Conservation (phyloP, 257 asterid genomes). For the Paulownia fortunei region DNA sequence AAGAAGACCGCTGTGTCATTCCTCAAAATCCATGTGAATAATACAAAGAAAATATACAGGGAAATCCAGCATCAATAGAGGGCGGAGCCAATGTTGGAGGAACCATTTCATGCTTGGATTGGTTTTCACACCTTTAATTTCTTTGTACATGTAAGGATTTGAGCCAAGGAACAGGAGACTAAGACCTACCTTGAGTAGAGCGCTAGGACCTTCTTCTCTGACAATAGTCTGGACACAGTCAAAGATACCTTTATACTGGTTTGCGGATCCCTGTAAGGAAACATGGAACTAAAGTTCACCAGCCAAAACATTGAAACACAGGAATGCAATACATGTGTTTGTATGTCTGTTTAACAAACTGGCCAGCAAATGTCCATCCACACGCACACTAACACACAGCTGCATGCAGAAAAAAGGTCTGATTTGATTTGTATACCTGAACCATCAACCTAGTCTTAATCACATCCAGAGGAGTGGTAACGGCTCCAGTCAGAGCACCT, state of each 20-base stretch:
- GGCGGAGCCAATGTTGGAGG: not conserved
- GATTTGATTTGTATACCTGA: conserved; percentile 63
- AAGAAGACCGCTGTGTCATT: not conserved
- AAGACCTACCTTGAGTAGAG: conserved; percentile 75
- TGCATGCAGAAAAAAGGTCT: not conserved
- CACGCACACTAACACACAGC: not conserved
- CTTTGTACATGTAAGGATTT: not conserved
- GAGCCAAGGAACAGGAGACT: conserved; percentile 15
- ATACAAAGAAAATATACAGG: not conserved
- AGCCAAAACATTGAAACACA: conserved; percentile 15
- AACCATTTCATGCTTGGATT: conserved; percentile 11
- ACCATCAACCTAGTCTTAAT: conserved; percentile 94
- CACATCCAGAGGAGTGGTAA: conserved; percentile 98
- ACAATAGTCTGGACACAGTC: conserved; percentile 85
- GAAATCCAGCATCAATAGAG: not conserved
- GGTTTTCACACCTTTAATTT: not conserved
- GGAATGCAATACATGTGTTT: not conserved
- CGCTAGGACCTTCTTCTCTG: conserved; percentile 81
- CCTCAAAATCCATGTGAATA: not conserved
- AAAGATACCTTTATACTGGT: conserved; percentile 77
- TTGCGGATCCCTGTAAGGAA: conserved; percentile 77
- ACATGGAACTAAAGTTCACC: conserved; percentile 28
- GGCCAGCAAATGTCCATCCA: not conserved
- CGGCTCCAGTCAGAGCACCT: conserved; percentile 98
- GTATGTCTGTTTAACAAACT: not conserved